Evolutionary conservation across 192 early-diverging fungal species (phyloP).

Genomic region (Rhizophagus clarus): DNA sequence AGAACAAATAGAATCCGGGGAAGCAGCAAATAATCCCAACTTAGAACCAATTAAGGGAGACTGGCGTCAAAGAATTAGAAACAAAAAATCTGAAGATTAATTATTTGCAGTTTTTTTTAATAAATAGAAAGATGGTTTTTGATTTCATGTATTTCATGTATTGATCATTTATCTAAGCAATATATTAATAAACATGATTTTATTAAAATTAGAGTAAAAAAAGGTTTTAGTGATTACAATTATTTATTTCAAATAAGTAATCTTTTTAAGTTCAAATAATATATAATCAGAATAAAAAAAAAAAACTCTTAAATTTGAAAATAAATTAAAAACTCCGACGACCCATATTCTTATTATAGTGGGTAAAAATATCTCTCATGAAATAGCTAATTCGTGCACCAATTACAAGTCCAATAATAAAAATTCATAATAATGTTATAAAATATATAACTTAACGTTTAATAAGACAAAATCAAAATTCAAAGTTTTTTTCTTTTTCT

Average conservation of each 20-base stretch:
- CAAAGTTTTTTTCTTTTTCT: background rate
- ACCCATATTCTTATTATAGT: no score
- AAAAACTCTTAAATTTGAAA: no score
- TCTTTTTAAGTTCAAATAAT: no score
- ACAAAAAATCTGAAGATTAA: slow-evolving; percentile 3
- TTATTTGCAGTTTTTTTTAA: background rate
- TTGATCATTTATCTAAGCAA: no score
- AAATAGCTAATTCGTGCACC: background rate
- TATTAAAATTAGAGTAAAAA: no score
- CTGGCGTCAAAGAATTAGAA: slow-evolving; percentile 18
- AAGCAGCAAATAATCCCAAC: slow-evolving; percentile 19
- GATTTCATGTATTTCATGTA: no score
- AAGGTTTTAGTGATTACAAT: no score
- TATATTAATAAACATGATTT: no score
- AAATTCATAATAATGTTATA: background rate
- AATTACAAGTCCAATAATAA: background rate
- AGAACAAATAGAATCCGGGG: slow-evolving; percentile 20
- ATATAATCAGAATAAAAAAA: no score
- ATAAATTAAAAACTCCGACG: no score
- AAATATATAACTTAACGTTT: background rate
- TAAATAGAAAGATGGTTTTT: background rate
- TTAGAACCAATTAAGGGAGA: slow-evolving; percentile 23
- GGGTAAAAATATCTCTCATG: no score
- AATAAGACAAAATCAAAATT: background rate
- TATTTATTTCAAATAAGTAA: no score